Percentiles rank a stretch among this genome's conserved stretches.
These are phyloP conservation scores for Ehretia macrophylla DNA, from an alignment of 257 asterid genomes.

Conservation along the genomic window DNA sequence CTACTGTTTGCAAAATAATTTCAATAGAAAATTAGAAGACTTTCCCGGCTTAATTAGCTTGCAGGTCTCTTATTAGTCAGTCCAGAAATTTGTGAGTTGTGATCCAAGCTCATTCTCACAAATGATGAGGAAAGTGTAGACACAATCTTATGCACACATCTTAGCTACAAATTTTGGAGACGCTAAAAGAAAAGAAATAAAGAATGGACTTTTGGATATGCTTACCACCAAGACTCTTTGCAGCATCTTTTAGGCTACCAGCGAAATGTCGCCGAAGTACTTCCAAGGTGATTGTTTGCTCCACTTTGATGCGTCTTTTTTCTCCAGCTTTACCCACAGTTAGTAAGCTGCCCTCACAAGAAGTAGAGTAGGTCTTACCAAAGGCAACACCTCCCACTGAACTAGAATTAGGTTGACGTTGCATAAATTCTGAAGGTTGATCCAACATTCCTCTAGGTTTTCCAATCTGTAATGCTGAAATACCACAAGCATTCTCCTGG, in stretches of 20 bases:
- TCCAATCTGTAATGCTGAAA: constrained; percentile 28
- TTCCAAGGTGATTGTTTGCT: constrained; percentile 70
- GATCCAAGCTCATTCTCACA: not conserved
- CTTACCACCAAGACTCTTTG: constrained; percentile 88
- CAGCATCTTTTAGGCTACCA: constrained; percentile 95
- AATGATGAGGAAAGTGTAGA: too few species aligned
- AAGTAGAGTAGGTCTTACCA: constrained; percentile 27
- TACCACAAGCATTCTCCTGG: constrained; percentile 17
- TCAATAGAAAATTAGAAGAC: too few species aligned
- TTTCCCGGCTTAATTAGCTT: not conserved
- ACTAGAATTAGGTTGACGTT: constrained; percentile 28
- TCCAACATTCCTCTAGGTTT: constrained; percentile 16
- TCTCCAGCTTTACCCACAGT: constrained; percentile 37
- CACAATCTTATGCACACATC: too few species aligned
- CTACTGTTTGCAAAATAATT: too few species aligned
- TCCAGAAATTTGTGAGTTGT: not conserved
- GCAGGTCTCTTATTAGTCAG: not conserved
- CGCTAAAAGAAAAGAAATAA: too few species aligned
- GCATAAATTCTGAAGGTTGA: constrained; percentile 19
- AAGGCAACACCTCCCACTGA: constrained; percentile 35
- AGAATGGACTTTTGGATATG: not conserved
- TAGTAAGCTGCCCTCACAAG: constrained; percentile 42
- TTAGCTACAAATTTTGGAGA: too few species aligned
- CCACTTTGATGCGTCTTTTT: constrained; percentile 62
- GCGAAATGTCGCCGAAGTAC: constrained; percentile 86